phyloP scores from a whole-genome alignment of 2,329 filamentous ascomycete species.

The Aspergillus quadrilineatus region DNA sequence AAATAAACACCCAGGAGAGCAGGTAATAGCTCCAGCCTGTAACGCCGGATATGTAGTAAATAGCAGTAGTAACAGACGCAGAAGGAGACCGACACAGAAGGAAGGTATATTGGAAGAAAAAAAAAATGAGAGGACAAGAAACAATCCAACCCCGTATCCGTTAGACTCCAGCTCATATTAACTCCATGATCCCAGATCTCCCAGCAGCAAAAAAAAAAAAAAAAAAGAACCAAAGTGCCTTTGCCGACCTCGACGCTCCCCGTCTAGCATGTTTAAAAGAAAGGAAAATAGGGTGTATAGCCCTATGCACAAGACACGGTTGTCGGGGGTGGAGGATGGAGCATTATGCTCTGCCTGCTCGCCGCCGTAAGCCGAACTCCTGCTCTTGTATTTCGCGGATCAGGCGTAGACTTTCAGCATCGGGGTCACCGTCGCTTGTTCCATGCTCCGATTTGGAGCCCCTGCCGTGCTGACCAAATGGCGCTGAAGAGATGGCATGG shows the following conservation, averaged over 20 bases:
- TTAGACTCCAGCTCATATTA: conserved; percentile 17
- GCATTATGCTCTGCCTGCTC: conserved; percentile 23
- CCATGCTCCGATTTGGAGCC: conserved; percentile 28
- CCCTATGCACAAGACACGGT: background rate
- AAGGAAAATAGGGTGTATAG: background rate
- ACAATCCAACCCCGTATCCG: conserved; percentile 15
- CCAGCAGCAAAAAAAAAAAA: conserved; percentile 2
- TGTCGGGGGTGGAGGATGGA: background rate
- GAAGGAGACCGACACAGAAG: background rate
- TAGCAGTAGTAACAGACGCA: background rate
- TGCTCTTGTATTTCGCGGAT: conserved; percentile 48
- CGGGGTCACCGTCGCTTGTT: conserved; percentile 33
- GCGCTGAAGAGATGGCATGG: conserved; percentile 24
- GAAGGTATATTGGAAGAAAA: background rate
- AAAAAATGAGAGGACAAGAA: conserved; percentile 2
- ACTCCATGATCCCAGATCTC: conserved; percentile 20
- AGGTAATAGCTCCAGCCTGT: background rate
- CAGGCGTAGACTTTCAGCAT: conserved; percentile 45
- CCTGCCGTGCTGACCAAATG: conserved; percentile 31
- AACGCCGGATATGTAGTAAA: conserved; percentile 5
- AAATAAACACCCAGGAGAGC: background rate
- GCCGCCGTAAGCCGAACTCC: conserved; percentile 45
- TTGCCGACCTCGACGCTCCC: conserved; percentile 11
- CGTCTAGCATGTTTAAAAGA: conserved; percentile 18
- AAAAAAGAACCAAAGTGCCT: conserved; percentile 4